Conservation (phyloP, 1,284 basidiomycete genomes). For the Ceratobasidium sp. region DNA sequence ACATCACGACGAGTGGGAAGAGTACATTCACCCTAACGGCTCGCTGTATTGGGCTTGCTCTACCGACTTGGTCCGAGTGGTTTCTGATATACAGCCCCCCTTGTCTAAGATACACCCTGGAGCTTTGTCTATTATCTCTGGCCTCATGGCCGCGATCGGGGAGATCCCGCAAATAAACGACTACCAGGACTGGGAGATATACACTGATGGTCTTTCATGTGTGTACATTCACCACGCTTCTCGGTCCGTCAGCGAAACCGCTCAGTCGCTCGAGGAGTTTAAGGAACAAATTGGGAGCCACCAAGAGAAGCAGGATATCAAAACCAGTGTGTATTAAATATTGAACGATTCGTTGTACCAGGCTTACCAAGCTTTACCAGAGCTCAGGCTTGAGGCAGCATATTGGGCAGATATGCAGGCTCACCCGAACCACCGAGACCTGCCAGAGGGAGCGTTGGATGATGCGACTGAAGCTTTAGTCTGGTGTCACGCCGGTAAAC, state of each 20-base stretch:
- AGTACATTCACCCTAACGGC: constrained; percentile 7
- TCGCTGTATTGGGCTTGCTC: constrained; percentile 19
- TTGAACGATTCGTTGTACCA: no score
- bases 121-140: not conserved
- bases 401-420: constrained; percentile 15
- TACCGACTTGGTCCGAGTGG: not conserved
- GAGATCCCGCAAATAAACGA: not conserved
- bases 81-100: constrained; percentile 5
- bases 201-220: constrained; percentile 8
- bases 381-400: constrained; percentile 3
- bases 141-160: not conserved
- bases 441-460: not conserved
- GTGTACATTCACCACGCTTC: constrained; percentile 9
- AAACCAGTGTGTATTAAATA: not conserved
- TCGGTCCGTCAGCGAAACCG: not conserved
- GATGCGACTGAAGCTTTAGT: constrained; percentile 12
- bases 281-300: not conserved
- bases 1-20: not conserved
- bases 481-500: constrained; percentile 17
- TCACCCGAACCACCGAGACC: not conserved
- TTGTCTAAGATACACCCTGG: not conserved
- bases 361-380: not conserved
- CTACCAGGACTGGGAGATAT: constrained; percentile 15
- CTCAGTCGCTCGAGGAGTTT: not conserved
- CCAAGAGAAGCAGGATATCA: not conserved